A percentile compares a stretch with the other conserved stretches of the same genome.
These are phyloP conservation scores for Sabuloglossum arenarium DNA, from an alignment of 495 filamentous ascomycete species.

Conservation along the genomic window DNA sequence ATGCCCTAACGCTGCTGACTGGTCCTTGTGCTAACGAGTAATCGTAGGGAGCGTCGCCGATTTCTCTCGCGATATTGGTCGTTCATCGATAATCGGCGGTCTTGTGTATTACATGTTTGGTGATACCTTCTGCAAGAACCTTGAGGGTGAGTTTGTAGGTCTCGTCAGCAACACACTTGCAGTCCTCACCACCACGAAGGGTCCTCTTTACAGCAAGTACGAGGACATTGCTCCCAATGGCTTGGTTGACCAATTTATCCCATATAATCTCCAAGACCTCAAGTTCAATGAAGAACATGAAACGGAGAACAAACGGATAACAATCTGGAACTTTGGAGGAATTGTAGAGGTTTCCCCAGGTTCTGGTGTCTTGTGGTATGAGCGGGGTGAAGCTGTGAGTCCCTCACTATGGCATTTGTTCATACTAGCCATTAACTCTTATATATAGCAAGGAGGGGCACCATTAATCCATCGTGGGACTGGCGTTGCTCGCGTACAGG, in stretches of 20 bases:
- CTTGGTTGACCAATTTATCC: neutral
- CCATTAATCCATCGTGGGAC: neutral
- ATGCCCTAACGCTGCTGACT: neutral
- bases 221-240: neutral
- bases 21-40: neutral
- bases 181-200: neutral
- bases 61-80: conserved; percentile 3
- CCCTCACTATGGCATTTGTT: neutral
- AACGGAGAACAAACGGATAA: neutral
- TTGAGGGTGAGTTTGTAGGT: neutral
- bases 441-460: neutral
- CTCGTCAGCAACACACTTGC: neutral
- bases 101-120: conserved; percentile 1
- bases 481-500: neutral
- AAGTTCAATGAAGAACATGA: neutral
- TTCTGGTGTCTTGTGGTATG: neutral
- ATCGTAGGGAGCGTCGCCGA: neutral
- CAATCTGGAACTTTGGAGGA: conserved; percentile 1
- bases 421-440: neutral
- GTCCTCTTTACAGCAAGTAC: neutral
- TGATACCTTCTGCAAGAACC: conserved; percentile 3
- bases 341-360: conserved; percentile 1
- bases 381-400: neutral
- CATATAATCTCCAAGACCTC: neutral
- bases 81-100: neutral